Conservation (phyloP, 306 rosid species). For the Vigna trinervia region DNA sequence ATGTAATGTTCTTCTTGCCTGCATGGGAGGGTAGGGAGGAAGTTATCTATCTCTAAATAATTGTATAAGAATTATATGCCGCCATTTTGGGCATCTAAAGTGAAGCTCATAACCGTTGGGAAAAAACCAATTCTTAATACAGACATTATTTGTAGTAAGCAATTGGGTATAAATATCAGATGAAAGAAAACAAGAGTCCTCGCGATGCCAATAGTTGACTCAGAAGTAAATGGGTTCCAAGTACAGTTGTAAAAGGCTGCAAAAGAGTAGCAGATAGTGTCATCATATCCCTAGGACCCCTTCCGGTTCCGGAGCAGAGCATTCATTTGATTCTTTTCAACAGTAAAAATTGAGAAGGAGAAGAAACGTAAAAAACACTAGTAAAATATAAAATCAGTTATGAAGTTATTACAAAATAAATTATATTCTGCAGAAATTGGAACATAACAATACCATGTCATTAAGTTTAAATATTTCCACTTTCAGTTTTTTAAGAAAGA, state of each 20-base stretch:
- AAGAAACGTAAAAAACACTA: neutral
- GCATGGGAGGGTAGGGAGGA: constrained; percentile 19
- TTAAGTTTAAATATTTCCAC: neutral
- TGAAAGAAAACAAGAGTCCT: neutral
- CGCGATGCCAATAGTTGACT: constrained; percentile 12
- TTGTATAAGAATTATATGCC: neutral
- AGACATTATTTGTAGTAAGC: neutral
- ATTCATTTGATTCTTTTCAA: constrained; percentile 11
- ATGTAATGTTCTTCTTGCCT: constrained; percentile 64
- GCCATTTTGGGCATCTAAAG: neutral
- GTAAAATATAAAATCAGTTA: neutral
- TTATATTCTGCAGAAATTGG: constrained; percentile 1
- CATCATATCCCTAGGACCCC: constrained; percentile 28
- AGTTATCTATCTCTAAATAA: neutral
- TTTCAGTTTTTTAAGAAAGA: neutral
- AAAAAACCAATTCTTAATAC: neutral
- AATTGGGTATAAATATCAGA: neutral
- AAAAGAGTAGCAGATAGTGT: neutral
- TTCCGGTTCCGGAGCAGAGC: constrained; percentile 22
- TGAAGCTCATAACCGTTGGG: neutral
- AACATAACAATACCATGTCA: neutral
- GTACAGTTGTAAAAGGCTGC: constrained; percentile 17
- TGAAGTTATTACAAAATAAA: neutral
- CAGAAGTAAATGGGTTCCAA: constrained; percentile 20
- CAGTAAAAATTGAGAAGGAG: neutral